Evolutionary conservation across 192 early-diverging fungal species (phyloP).

Genomic region (Entomortierella lignicola): DNA sequence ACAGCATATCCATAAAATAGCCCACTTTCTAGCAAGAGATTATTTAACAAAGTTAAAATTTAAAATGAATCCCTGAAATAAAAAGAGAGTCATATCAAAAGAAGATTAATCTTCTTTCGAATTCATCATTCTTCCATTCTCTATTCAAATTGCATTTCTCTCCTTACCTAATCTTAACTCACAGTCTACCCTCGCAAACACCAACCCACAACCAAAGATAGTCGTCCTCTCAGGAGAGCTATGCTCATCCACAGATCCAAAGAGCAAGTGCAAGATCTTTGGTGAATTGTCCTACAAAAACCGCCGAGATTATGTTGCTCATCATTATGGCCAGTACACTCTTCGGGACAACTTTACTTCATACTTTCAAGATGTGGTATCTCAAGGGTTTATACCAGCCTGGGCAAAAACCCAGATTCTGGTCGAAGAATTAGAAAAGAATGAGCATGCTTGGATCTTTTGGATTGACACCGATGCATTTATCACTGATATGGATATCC

Average conservation of each 20-base stretch:
- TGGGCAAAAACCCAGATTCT: slow-evolving; percentile 25
- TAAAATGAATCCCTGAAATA: no score
- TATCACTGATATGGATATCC: slow-evolving; percentile 56
- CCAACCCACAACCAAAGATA: slow-evolving; percentile 10
- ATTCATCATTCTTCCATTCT: no score
- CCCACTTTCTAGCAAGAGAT: no score
- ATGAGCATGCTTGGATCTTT: slow-evolving; percentile 60
- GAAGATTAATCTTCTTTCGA: no score
- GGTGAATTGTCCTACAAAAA: slow-evolving; percentile 8
- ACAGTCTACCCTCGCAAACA: background rate
- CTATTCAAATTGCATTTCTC: no score
- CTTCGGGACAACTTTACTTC: slow-evolving; percentile 29
- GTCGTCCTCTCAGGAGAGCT: slow-evolving; percentile 32
- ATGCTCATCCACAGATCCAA: background rate
- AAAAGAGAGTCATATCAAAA: no score
- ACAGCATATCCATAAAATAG: no score
- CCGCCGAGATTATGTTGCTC: slow-evolving; percentile 19
- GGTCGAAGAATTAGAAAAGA: slow-evolving; percentile 21
- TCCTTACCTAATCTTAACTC: no score
- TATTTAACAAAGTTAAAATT: no score
- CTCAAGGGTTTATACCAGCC: slow-evolving; percentile 5
- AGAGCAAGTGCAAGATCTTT: slow-evolving; percentile 11
- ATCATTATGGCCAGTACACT: slow-evolving; percentile 17
- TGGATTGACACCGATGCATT: slow-evolving; percentile 70
- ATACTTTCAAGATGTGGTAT: slow-evolving; percentile 14